These are phyloP conservation scores for Evernia prunastri DNA, from an alignment of 495 filamentous ascomycete species.

Conservation along the genomic window DNA sequence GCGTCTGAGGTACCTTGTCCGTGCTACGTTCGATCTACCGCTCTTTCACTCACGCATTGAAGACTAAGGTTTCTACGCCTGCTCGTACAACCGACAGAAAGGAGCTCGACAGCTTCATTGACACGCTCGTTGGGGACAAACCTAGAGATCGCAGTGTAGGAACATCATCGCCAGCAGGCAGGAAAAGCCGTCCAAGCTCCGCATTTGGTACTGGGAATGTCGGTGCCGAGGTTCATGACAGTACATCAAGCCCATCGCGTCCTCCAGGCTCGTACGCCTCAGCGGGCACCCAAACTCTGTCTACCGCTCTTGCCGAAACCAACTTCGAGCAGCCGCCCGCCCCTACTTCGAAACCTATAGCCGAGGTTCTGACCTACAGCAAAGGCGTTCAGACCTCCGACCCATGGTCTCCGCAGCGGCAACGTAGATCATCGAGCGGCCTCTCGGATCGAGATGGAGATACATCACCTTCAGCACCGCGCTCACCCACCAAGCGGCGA, in stretches of 20 bases:
- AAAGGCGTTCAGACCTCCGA: slow-evolving; percentile 84
- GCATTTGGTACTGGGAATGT: slow-evolving; percentile 69
- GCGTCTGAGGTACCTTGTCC: slow-evolving; percentile 43
- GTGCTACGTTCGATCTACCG: neutral
- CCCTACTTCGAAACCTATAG: slow-evolving; percentile 62
- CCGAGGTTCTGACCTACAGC: slow-evolving; percentile 85
- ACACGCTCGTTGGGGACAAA: slow-evolving; percentile 68
- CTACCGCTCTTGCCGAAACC: slow-evolving; percentile 59
- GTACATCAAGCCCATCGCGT: slow-evolving; percentile 24
- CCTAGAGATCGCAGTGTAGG: slow-evolving; percentile 63
- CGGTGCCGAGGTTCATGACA: slow-evolving; percentile 62
- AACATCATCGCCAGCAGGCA: slow-evolving; percentile 49
- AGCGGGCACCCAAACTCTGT: slow-evolving; percentile 54
- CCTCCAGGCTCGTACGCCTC: slow-evolving; percentile 16
- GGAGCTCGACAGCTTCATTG: slow-evolving; percentile 79
- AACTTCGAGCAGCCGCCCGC: slow-evolving; percentile 69
- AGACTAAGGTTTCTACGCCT: slow-evolving; percentile 52
- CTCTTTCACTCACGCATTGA: neutral
- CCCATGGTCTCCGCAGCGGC: slow-evolving; percentile 33
- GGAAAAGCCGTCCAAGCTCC: slow-evolving; percentile 77
- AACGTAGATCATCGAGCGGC: slow-evolving; percentile 41
- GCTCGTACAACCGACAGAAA: slow-evolving; percentile 62
- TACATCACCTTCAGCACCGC: slow-evolving; percentile 31
- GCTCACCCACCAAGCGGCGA: slow-evolving; percentile 53
- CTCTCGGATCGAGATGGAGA: slow-evolving; percentile 59